Evolutionary conservation across 495 filamentous ascomycete genomes (phyloP).

Genomic region (Penicillium robsamsonii): DNA sequence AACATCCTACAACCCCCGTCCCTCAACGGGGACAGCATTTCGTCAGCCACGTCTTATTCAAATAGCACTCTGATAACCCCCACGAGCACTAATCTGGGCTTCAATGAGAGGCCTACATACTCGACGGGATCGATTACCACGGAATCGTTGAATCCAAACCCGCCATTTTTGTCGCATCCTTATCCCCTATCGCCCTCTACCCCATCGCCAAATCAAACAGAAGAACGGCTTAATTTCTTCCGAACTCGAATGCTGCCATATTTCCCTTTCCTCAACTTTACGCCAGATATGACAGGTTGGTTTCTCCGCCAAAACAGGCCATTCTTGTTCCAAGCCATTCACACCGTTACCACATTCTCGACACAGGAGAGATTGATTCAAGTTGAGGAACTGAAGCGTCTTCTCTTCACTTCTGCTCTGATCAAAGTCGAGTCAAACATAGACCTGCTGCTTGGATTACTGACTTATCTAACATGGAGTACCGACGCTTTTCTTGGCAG

Average conservation of each 20-base stretch:
- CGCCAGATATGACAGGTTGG: conserved; percentile 21
- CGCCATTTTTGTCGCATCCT: no score
- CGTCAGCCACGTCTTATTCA: not conserved
- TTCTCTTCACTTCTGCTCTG: conserved; percentile 24
- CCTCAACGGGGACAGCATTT: not conserved
- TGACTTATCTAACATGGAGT: conserved; percentile 35
- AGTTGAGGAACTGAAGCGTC: conserved; percentile 25
- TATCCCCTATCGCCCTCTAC: no score
- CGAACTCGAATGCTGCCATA: conserved; percentile 37
- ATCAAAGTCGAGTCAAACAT: conserved; percentile 27
- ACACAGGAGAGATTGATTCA: conserved; percentile 21
- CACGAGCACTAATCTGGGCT: not conserved
- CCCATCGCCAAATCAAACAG: conserved; percentile 23
- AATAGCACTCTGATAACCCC: not conserved
- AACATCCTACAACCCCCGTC: conserved; percentile 3
- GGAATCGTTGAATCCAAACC: not conserved
- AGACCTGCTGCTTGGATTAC: conserved; percentile 28
- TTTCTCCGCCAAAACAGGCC: conserved; percentile 28
- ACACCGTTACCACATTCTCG: conserved; percentile 26
- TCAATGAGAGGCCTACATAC: not conserved
- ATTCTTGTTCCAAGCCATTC: conserved; percentile 26
- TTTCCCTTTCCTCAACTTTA: conserved; percentile 42
- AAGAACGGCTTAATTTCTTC: conserved; percentile 39
- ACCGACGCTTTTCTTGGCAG: conserved; percentile 33
- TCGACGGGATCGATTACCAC: not conserved